A percentile compares a stretch with the other conserved stretches of the same genome.
These are phyloP conservation scores for Abrus precatorius DNA, from an alignment of 306 rosid genomes.

Conservation along the genomic window DNA sequence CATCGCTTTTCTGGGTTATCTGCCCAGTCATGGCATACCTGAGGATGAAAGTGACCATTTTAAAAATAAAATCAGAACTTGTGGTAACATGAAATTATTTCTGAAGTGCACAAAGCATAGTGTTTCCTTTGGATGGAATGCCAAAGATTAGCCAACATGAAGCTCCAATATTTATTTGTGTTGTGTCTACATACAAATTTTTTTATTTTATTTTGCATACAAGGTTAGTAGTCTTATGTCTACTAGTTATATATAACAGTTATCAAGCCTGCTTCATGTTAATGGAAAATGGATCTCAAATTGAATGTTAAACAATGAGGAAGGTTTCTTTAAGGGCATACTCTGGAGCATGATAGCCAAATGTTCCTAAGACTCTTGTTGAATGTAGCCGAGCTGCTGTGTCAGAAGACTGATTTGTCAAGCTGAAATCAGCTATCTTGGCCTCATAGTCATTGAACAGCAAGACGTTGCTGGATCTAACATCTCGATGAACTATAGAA, in stretches of 20 bases:
- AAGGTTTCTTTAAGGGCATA: constrained; percentile 53
- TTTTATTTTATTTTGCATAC: constrained; percentile 31
- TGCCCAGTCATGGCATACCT: constrained; percentile 99
- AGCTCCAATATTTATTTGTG: not conserved
- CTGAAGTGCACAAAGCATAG: not conserved
- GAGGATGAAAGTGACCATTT: constrained; percentile 39
- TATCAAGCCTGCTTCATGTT: not conserved
- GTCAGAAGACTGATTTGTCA: constrained; percentile 91
- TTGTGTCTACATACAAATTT: not conserved
- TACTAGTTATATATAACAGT: constrained; percentile 7
- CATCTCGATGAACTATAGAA: constrained; percentile 88
- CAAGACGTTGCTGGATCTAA: constrained; percentile 94
- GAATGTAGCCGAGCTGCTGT: constrained; percentile 95
- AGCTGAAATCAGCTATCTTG: constrained; percentile 90
- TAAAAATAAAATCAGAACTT: not conserved
- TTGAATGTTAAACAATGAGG: not conserved
- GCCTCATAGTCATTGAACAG: constrained; percentile 75
- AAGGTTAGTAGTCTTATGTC: not conserved
- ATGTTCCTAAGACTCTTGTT: constrained; percentile 97
- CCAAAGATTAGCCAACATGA: not conserved
- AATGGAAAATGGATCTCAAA: not conserved
- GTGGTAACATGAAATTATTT: constrained; percentile 22
- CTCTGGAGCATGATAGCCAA: constrained; percentile 99
- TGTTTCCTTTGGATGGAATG: not conserved
- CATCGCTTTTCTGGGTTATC: constrained; percentile 96